Evolutionary conservation across 176 grass and related monocot species (phyloP), one percentile per base, ranked within the genome.

Genomic region (Oryza australiensis): DNA sequence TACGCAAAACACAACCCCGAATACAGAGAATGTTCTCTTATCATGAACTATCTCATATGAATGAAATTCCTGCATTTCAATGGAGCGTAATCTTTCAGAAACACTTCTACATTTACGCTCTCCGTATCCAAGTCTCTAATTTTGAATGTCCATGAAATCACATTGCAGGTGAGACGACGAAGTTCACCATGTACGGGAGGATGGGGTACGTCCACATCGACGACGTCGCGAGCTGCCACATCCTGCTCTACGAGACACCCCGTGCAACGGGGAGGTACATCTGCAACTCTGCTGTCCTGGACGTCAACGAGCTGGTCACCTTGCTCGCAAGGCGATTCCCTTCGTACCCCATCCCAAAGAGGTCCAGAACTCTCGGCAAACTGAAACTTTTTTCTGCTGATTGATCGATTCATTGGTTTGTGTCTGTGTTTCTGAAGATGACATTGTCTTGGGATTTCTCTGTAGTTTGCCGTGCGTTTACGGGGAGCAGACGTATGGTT

Each of bases 141-240:
- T 75, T 2, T 76, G 42, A 87, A 86, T 2, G 3, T 0, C 14
- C n/a, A 14, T n/a, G 23, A 38, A 15, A 30, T 1, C 26, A 30
- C 64, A 3, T 46, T 80, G 68, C 90, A 94, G 92, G 94, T 22
- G 88, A 87, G 80, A 72, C 74, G 12, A 86, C 74, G 12, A 97
- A 84, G 66, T 97, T 97, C 80, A 90, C 92, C 42, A 67, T 49
- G 82, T 88, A 91, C 73, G 92, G 94, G 33, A 90, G 92, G 77
- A 97, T 94, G 92, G 92, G 94, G 64, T 97, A 94, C 66, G 90
- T 97, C 60, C 94, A 92, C 81, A 97, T 94, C 72, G 94, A 94
- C 83, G 90, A 97, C 43, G 90, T 92, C 22, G 90, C 92, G 7
- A 85, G 77, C 60, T 91, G 94, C 87, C 94, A 97, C 86, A 92